Evolutionary conservation across 176 grass and related monocot species (phyloP), one percentile per base, ranked within the genome.

Genomic region (Oryza australiensis): DNA sequence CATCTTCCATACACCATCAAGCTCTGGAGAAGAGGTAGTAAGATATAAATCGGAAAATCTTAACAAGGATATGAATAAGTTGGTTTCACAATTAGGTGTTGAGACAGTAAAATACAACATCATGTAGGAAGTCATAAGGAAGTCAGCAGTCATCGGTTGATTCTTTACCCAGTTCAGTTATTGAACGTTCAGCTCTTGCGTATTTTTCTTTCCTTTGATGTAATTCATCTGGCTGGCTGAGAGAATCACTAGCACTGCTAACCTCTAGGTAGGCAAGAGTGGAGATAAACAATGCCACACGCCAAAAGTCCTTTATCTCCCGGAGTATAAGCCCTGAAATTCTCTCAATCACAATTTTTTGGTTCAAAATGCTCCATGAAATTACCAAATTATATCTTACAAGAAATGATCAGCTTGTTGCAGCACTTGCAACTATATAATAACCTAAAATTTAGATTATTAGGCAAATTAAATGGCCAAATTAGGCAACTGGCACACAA

Each of bases 301-400:
- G 90, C 95, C 95, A 98, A 87, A 90, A 91, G 9, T 88, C 89
- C 72, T 98, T 95, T 80, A 93, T 93, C 88, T 98, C 90, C 59
- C 95, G 92, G 62, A 98, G 90, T 69, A 95, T 32, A 32, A 98
- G 88, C 53, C 95, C 95, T 98, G 84, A 70, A 77, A 88, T 73
- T 24, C 42, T 81, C 2, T 60, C 37, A 46, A 9, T 73, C 60
- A 82, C 43, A 62, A 34, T n/a, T 23, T 86, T 86, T 59, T 57
- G 9, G 63, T 68, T 38, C 30, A 38, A 48, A 72, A 26, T 76
- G 64, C 33, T 45, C 32, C 10, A 22, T 62, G 42, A 63, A 53
- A 15, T 4, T 75, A 75, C 8, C 2, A 43, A 38, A 29, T 74
- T 80, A 53, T 26, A 69, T 59, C 9, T 33, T 59, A 41, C 9